Conservation (phyloP, 2,329 filamentous ascomycete genomes). For the Rhexocercosporidium sp. region DNA sequence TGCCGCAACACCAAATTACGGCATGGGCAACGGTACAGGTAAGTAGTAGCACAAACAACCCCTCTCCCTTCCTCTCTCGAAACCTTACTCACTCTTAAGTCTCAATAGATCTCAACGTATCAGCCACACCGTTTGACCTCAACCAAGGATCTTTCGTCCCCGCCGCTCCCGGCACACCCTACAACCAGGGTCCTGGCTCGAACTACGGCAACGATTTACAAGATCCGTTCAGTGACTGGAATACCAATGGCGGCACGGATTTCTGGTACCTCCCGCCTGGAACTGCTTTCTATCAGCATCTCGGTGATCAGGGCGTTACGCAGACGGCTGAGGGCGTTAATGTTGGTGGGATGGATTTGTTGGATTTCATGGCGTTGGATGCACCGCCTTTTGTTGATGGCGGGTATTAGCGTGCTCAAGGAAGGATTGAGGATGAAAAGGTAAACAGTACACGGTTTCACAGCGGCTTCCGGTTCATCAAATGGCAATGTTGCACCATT, state of each 20-base stretch:
- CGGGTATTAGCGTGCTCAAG: conserved; percentile 6
- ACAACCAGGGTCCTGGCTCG: conserved; percentile 36
- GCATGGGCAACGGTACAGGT: conserved; percentile 34
- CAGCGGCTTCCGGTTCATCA: no score
- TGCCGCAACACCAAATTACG: conserved; percentile 36
- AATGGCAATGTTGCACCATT: no score
- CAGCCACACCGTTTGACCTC: conserved; percentile 67
- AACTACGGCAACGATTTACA: conserved; percentile 42
- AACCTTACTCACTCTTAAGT: conserved; percentile 7
- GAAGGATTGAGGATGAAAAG: no score
- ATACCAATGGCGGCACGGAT: conserved; percentile 44
- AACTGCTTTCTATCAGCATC: conserved; percentile 68
- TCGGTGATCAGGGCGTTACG: conserved; percentile 65
- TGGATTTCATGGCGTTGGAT: conserved; percentile 72
- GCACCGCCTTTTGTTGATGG: conserved; percentile 15
- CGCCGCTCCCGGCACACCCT: conserved; percentile 48
- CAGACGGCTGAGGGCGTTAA: conserved; percentile 73
- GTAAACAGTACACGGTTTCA: not conserved
- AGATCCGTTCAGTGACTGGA: conserved; percentile 39
- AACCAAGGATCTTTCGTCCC: conserved; percentile 60
- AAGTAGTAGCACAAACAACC: conserved; percentile 21
- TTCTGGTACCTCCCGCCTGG: conserved; percentile 73
- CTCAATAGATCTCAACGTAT: conserved; percentile 49
- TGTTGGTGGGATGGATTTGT: conserved; percentile 67
- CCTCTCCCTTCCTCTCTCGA: not conserved